Base-by-base conservation (phyloP, 2,329 filamentous ascomycete species). In the Botryotinia globosa region DNA sequence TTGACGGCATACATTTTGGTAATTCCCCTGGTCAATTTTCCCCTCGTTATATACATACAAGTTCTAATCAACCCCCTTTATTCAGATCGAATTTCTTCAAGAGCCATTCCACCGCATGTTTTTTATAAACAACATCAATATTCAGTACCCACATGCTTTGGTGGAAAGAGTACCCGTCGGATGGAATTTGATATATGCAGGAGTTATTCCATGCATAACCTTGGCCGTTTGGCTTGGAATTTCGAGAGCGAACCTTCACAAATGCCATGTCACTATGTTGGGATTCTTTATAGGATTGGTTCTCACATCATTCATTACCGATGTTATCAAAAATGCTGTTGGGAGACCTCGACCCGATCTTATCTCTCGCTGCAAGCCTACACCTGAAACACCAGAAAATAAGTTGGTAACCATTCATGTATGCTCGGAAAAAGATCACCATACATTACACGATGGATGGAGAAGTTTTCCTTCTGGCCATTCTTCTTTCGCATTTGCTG, bases 41-140 rank as follows among this genome's bases (percentile, higher is more conserved):
- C 42, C 42, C 37, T n/a, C 32, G 1, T 67, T 32, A 22, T 8
- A 48, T 14, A 22, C 22, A 8, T 58, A 37, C 37, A 48, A 45
- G 25, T 34, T 48, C 39, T 67, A 68, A 71, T 66, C 45, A 44
- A 54, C n/a, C n/a, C 32, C 51, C 18, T 56, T 25, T 12, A 44
- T 67, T 44, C 62, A 93, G 87, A 85, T 93, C 61, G 86, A 89
- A 82, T 84, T 92, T 78, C 85, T 92, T 76, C 87, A 93, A 77
- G 90, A 91, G 74, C 96, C 96, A 0, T 98, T 98, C 81, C 94
- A 98, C 81, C 94, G 93, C 83, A 92, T 98, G 89, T 98, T 99
- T 84, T 92, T 89, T 76, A 88, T 98, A 75, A 92, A 94, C 80
- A 94, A 98, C 81, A 87, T 92, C 37, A 85, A 89, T 67, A 94